phyloP scores from a whole-genome alignment of 768 basidiomycete species.

The Dentipellis sp. region DNA sequence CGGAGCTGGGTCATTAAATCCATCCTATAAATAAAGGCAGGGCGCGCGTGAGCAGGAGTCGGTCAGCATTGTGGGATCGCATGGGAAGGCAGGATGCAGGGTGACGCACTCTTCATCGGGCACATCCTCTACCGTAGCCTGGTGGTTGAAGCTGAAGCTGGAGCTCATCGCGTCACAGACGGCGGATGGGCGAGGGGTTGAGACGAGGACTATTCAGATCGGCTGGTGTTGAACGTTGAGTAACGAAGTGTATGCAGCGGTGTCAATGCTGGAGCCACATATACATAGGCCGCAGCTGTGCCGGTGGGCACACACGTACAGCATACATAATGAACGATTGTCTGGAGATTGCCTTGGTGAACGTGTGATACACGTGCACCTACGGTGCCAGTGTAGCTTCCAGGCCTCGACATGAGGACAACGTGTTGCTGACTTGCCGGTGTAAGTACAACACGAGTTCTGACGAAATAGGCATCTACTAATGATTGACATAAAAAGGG shows the following conservation, averaged over 20 bases:
- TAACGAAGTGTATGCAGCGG: background rate
- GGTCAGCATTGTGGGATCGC: background rate
- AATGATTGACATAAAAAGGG: too few relatives aligned
- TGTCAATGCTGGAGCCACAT: background rate
- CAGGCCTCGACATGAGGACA: background rate
- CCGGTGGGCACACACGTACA: background rate
- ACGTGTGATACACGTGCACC: slow-evolving; percentile 12
- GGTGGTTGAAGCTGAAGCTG: background rate
- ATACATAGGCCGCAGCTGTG: background rate
- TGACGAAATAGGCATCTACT: too few relatives aligned
- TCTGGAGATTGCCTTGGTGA: slow-evolving; percentile 2
- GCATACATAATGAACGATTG: background rate
- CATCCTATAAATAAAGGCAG: background rate
- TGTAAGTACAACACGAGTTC: too few relatives aligned
- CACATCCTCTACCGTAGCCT: slow-evolving; percentile 11
- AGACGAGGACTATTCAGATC: background rate
- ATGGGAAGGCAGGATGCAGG: background rate
- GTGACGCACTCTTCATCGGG: slow-evolving; percentile 11
- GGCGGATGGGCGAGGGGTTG: background rate
- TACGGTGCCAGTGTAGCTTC: background rate
- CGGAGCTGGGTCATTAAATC: slow-evolving; percentile 6
- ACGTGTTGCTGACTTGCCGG: too few relatives aligned
- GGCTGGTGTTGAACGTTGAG: background rate
- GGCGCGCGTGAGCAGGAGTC: too few relatives aligned
- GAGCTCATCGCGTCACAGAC: background rate